These are phyloP conservation scores for Nicotiana obtusifolia DNA, from an alignment of 257 asterid genomes.

Conservation along the genomic window DNA sequence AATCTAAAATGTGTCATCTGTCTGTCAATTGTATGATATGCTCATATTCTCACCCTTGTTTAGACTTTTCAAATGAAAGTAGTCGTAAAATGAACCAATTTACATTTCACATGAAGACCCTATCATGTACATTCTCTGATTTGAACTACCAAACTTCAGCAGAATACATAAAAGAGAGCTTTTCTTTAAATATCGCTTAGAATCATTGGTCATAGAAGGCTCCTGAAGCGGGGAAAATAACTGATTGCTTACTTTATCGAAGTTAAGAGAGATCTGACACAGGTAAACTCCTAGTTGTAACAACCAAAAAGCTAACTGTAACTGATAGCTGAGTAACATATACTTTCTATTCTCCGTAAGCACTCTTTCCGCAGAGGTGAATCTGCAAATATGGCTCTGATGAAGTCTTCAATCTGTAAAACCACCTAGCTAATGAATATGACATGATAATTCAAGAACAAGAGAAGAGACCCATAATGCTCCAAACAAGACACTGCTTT, in stretches of 20 bases:
- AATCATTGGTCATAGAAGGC: not conserved
- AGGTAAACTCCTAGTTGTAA: not conserved
- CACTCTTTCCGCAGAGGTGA: slow-evolving; percentile 88
- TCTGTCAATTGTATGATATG: not conserved
- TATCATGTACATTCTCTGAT: not conserved
- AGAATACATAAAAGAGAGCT: not conserved
- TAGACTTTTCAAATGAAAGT: not conserved
- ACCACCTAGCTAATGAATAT: slow-evolving; percentile 2
- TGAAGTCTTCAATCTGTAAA: slow-evolving; percentile 77
- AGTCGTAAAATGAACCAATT: not conserved
- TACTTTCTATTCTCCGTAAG: slow-evolving; percentile 56
- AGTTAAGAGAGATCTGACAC: not conserved
- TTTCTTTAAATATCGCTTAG: not conserved
- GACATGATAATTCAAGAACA: not conserved
- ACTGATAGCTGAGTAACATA: not conserved
- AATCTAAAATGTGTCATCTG: not conserved
- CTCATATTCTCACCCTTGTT: not conserved
- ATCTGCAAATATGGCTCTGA: slow-evolving; percentile 83
- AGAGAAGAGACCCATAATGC: not conserved
- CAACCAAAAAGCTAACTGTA: not conserved
- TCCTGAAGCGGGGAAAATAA: not conserved
- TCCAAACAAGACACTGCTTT: not conserved
- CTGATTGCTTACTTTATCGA: not conserved
- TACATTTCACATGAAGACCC: not conserved
- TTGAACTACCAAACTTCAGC: not conserved